These are phyloP conservation scores for Erysimum cheiranthoides DNA, from an alignment of 345 rosid species.

Conservation along the genomic window DNA sequence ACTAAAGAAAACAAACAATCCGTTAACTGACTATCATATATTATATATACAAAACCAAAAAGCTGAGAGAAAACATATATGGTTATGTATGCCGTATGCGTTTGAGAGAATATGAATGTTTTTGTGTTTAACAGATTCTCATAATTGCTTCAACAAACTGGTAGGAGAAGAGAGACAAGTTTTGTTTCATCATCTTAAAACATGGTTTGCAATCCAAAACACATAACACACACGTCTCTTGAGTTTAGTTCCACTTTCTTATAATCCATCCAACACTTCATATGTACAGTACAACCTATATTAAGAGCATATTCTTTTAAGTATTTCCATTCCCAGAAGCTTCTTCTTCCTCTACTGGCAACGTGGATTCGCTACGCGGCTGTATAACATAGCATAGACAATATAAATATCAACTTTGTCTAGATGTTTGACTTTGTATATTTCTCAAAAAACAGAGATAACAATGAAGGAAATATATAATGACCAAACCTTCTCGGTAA, in stretches of 20 bases:
- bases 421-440: conserved; percentile 12
- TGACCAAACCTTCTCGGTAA: conserved; percentile 42
- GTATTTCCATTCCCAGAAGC: conserved; percentile 24
- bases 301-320: conserved; percentile 11
- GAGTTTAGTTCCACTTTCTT: conserved; percentile 28
- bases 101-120: neutral
- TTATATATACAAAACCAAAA: neutral
- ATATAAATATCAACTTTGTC: conserved; percentile 9
- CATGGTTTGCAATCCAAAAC: conserved; percentile 19
- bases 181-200: conserved; percentile 27
- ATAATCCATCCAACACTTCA: conserved; percentile 20
- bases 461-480: neutral
- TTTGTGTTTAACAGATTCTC: neutral
- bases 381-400: conserved; percentile 24
- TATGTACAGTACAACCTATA: conserved; percentile 35
- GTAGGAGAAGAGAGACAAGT: neutral
- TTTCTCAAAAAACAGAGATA: conserved; percentile 14
- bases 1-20: neutral
- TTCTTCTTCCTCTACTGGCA: conserved; percentile 34
- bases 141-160: neutral
- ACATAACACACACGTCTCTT: conserved; percentile 16
- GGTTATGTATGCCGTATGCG: neutral
- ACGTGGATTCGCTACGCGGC: conserved; percentile 40
- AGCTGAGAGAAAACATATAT: neutral
- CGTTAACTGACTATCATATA: neutral